A percentile compares a stretch with the other conserved stretches of the same genome.
Conservation (phyloP, 208 protist genomes). For the Hexamita inflata region DNA sequence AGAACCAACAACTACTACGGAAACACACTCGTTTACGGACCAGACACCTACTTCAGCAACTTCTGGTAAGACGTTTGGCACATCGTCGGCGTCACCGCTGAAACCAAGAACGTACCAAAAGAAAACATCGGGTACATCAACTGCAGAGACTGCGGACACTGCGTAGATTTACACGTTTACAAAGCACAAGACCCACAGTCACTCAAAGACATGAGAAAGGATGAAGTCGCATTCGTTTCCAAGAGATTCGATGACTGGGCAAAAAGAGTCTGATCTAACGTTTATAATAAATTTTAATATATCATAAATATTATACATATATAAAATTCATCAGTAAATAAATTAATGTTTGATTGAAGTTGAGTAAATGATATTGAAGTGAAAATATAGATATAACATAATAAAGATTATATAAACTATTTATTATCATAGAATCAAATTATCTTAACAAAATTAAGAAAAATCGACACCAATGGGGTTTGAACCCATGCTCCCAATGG, state of each 20-base stretch:
- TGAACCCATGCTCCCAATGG: too few species aligned
- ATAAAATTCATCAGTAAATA: too few species aligned
- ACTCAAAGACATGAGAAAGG: neutral
- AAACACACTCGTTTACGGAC: neutral
- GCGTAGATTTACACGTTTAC: neutral
- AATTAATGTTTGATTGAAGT: too few species aligned
- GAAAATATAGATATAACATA: too few species aligned
- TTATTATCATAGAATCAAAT: too few species aligned
- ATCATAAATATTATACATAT: too few species aligned
- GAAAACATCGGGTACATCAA: neutral
- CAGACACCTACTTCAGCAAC: neutral
- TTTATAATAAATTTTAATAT: too few species aligned
- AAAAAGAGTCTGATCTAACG: too few species aligned
- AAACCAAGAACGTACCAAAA: neutral
- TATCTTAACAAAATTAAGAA: too few species aligned
- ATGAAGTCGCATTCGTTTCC: neutral
- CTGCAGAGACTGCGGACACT: constrained; percentile 19
- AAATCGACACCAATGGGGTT: too few species aligned
- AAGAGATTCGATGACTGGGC: neutral
- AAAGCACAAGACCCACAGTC: neutral
- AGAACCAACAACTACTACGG: constrained; percentile 21
- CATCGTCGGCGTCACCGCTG: neutral
- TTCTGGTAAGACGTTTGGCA: constrained; percentile 29
- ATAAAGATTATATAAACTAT: too few species aligned
- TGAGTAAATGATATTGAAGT: too few species aligned